Base-by-base conservation (phyloP, 2,329 filamentous ascomycete species). In the Arthrinium phaeospermum region DNA sequence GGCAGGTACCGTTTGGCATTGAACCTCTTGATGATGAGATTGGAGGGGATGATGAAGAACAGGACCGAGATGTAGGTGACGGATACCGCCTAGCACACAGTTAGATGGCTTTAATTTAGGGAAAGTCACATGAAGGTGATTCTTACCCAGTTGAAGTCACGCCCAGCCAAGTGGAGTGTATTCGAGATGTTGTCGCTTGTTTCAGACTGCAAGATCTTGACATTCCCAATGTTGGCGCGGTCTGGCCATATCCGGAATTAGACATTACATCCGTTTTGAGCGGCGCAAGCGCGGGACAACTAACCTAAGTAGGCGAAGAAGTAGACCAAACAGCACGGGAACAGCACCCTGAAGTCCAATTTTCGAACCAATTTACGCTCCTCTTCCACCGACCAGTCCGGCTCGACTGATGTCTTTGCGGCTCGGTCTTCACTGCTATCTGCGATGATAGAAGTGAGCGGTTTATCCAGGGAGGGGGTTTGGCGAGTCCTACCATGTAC, bases 21-120 rank as follows among this genome's bases (percentile, higher is more conserved):
- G 67, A 77, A 61, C 4, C 79, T 72, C 6, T 74, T 77, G 47
- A 77, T 77, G 4, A 79, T 76, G 1, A 81, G 74, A 37, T 78
- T 78, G 51, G 77, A 80, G 0, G 81, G 79, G 16, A 82, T 74
- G 71, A 80, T 81, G 73, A 82, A 82, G 16, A 82, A 73, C 1
- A 81, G 74, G 46, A 78, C 74, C 14, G 75, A 76, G 67, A 79
- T 74, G 67, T 78, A 78, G 22, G 73, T 75, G 64, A 75, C 49
- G 27, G 73, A 72, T 72, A 71, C 16, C 27, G 67, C 45, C 67
- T 69, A 10, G 14, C 24, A 13, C 14, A 37, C 8, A 6, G 3
- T 46, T n/a, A 34, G 8, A 14, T 34, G 4, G 3, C 44, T n/a
- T n/a, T n/a, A n/a, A n/a, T n/a, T n/a, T n/a, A n/a, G n/a, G n/a